Percentiles rank a stretch among this genome's conserved stretches.
Conservation (phyloP, 1,284 basidiomycete genomes). For the Cryptococcus wingfieldii region DNA sequence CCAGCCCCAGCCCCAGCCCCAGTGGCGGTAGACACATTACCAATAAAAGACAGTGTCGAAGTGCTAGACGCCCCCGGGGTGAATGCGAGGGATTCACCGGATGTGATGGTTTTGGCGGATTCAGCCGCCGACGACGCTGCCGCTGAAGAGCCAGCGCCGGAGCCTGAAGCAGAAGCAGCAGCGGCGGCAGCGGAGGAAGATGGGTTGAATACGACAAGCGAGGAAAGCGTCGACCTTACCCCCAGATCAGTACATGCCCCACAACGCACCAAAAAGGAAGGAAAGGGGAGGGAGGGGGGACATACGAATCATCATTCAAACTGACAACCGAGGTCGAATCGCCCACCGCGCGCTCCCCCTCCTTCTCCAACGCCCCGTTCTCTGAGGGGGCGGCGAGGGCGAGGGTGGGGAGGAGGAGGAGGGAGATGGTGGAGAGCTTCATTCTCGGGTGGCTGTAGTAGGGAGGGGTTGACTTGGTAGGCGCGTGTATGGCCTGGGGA, state of each 20-base stretch:
- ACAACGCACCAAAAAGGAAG: background rate
- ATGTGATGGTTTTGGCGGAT: background rate
- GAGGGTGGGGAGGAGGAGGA: background rate
- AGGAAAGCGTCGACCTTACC: conserved; percentile 1
- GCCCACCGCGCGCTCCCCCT: background rate
- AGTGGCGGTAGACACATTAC: background rate
- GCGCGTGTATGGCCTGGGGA: too few relatives aligned
- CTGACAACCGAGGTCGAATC: background rate
- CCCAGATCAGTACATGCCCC: background rate
- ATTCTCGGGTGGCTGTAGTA: too few relatives aligned
- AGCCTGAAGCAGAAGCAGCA: background rate
- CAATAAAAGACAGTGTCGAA: conserved; percentile 7
- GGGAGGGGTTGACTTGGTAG: too few relatives aligned
- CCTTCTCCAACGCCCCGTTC: background rate
- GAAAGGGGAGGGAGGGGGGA: background rate
- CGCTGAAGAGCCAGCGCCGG: background rate
- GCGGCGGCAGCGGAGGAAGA: background rate
- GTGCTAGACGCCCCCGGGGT: conserved; percentile 8
- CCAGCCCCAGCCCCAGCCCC: background rate
- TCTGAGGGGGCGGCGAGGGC: background rate
- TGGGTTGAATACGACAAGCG: conserved; percentile 1
- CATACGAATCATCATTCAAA: background rate
- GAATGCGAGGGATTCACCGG: conserved; percentile 7
- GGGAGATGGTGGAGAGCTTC: background rate
- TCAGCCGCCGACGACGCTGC: background rate